Evolutionary conservation across 441 rosid species (phyloP), one percentile per base, ranked within the genome.

Genomic region (Brassica balearica): DNA sequence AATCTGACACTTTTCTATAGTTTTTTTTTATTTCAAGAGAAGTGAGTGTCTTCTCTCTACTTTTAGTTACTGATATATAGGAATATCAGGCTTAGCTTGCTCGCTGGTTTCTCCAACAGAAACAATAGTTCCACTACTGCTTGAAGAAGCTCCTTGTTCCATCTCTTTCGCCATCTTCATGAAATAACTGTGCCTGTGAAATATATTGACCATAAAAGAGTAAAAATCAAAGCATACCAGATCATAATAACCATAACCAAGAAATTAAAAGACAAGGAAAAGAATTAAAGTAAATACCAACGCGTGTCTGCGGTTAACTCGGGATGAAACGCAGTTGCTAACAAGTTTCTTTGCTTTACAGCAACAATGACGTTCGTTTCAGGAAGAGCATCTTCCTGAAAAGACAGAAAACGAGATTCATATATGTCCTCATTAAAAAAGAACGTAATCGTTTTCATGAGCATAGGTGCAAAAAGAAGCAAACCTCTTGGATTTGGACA

Each of bases 291-390:
- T 11, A 20, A 70, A 12, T 87, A 95, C 99, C 99, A 95, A 83
- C 99, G 91, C 27, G 91, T 87, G 80, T 95, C 98, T 38, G 91
- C 92, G 3, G 98, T 91, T 79, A 95, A 86, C 84, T 95, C 98
- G 4, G 99, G 98, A 84, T 95, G 98, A 84, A 95, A 95, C 23
- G 97, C 99, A 66, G 99, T 95, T 7, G 87, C 96, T 12, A 95
- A 85, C 85, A 95, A 68, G 83, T 90, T 95, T 78, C 88, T 85
- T 79, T 95, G 97, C 87, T 80, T 93, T 72, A 93, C 81, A 10
- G 98, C 99, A 68, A 95, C 98, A 22, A 90, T 83, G 19, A 95
- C 98, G 86, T 87, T 87, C 82, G 80, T 85, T 75, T 86, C 95
- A 12, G 92, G 89, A 36, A 83, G 85, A 56, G 84, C 72, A 85